Base-by-base conservation (phyloP, 2,329 filamentous ascomycete species). In the Ophiosphaerella korrae region DNA sequence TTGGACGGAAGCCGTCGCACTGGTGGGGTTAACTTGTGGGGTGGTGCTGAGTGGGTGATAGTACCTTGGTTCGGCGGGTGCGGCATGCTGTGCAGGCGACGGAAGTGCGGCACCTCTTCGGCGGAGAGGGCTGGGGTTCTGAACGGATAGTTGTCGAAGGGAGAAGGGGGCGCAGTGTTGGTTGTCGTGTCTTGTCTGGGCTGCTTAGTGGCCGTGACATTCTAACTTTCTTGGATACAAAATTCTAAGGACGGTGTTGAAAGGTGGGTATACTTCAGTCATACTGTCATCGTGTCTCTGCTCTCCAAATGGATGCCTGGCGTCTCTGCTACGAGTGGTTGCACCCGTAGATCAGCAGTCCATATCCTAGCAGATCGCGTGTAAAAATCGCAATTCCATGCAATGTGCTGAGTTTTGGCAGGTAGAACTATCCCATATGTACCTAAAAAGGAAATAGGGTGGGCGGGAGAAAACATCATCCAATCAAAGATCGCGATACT, bases 11-110 rank as follows among this genome's bases (percentile, higher is more conserved):
- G 21, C 57, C 59, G 43, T 62, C 51, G 34, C 59, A 62, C 59
- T 62, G 44, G 13, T 43, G n/a, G 37, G 23, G 40, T 9, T 18
- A 49, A 36, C 7, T 13, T 42, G 21, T 41, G 24, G 12, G 23
- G 14, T 14, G 24, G 5, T 52, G 11, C 8, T 26, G 34, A 35
- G n/a, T 33, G 21, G 33, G 16, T 24, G 21, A 13, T 18, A 18
- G 34, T 26, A 62, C 58, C 58, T 62, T 62, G 8, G 54, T 58
- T 55, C 60, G 60, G 13, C 58, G 56, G 23, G n/a, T 38, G 42
- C 58, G 53, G 48, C 58, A 62, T 21, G 58, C 54, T 33, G 54
- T 43, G 40, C 58, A 62, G n/a, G 58, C 58, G 29, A 54, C 32
- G 14, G 57, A 52, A 13, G 58, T 48, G 29, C 58, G 58, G 26